Percentiles rank a stretch among this genome's conserved stretches.
These are phyloP conservation scores for Barbarea vulgaris DNA, from an alignment of 345 rosid genomes.

Conservation along the genomic window DNA sequence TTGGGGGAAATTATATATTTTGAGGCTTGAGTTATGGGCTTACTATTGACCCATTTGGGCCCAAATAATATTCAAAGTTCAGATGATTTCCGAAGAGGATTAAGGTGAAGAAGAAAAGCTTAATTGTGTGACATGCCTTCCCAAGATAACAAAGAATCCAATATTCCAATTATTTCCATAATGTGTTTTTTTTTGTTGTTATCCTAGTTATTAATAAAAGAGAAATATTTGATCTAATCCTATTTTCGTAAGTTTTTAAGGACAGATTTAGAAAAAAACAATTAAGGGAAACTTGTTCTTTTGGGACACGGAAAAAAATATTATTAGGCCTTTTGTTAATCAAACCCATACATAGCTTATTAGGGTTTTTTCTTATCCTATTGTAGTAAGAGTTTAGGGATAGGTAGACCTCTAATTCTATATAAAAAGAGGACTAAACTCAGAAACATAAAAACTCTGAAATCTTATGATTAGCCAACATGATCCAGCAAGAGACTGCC, in stretches of 20 bases:
- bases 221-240: no score
- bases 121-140: neutral
- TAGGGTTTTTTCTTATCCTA: neutral
- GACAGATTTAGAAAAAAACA: neutral
- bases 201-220: no score
- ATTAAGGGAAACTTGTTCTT: neutral
- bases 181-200: neutral
- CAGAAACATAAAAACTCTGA: neutral
- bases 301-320: neutral
- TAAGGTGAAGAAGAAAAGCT: neutral
- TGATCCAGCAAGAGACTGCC: neutral
- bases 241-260: neutral
- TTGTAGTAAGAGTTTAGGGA: neutral
- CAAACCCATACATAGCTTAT: neutral
- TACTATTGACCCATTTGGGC: neutral
- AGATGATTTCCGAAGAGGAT: neutral
- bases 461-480: neutral
- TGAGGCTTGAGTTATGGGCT: slow-evolving; percentile 3
- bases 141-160: neutral
- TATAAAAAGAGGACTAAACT: neutral
- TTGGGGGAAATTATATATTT: neutral
- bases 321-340: neutral
- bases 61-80: neutral
- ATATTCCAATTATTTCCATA: neutral
- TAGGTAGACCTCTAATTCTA: neutral